phyloP scores from a whole-genome alignment of 2,329 filamentous ascomycete species.

The Colletotrichum incanum region DNA sequence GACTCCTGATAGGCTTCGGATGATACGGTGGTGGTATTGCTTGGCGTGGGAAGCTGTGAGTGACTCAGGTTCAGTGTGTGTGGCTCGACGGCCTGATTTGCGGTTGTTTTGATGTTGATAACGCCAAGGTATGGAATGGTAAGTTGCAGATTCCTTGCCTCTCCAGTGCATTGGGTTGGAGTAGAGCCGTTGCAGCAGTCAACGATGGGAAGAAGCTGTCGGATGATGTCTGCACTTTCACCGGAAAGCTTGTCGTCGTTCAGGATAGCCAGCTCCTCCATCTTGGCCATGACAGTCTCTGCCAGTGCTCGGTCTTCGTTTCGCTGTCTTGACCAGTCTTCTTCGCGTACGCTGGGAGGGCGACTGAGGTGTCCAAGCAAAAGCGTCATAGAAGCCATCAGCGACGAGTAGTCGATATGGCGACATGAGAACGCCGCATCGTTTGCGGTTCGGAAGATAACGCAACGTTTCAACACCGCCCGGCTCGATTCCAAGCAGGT shows the following conservation, averaged over 20 bases:
- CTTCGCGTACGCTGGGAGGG: constrained; percentile 26
- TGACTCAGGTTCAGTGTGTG: constrained; percentile 24
- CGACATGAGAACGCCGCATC: constrained; percentile 60
- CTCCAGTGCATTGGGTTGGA: constrained; percentile 10
- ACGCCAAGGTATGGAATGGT: constrained; percentile 64
- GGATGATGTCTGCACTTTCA: constrained; percentile 61
- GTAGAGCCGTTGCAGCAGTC: constrained; percentile 45
- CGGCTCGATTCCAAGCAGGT: constrained; percentile 66
- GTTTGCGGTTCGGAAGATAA: constrained; percentile 61
- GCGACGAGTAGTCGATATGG: constrained; percentile 66
- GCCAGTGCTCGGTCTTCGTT: constrained; percentile 56
- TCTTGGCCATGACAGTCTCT: constrained; percentile 51
- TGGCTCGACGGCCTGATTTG: constrained; percentile 9
- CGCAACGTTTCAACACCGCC: constrained; percentile 64
- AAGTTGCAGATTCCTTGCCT: constrained; percentile 52
- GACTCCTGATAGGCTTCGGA: constrained; percentile 20
- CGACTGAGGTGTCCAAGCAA: constrained; percentile 65
- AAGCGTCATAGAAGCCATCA: constrained; percentile 67
- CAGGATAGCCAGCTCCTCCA: constrained; percentile 56
- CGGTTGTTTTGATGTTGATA: constrained; percentile 56
- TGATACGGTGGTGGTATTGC: constrained; percentile 34
- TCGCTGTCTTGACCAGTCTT: constrained; percentile 48
- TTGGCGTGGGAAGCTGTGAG: constrained; percentile 34
- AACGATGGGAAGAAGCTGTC: constrained; percentile 60
- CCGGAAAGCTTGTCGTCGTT: constrained; percentile 59